These are phyloP conservation scores for Leccinum variicolor DNA, from an alignment of 768 basidiomycete species.

Conservation along the genomic window DNA sequence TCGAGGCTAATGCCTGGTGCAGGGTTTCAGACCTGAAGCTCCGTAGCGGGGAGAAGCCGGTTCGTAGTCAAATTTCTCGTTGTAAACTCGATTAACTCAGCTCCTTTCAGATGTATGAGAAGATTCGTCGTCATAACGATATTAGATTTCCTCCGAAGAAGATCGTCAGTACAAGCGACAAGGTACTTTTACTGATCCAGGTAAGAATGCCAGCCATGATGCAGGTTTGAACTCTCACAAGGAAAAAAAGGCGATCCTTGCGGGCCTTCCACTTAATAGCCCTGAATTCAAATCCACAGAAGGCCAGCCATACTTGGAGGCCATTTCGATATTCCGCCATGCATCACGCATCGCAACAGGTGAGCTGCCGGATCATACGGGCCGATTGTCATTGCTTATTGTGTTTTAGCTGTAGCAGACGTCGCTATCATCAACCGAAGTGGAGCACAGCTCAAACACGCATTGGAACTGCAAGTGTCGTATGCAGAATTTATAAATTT, in stretches of 20 bases:
- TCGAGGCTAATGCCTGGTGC: conserved; percentile 1
- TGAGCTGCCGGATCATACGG: conserved; percentile 22
- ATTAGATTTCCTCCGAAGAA: conserved; percentile 77
- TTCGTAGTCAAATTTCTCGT: conserved; percentile 21
- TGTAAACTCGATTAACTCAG: neutral
- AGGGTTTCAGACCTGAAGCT: conserved; percentile 70
- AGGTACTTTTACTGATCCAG: conserved; percentile 79
- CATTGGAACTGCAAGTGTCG: conserved; percentile 65
- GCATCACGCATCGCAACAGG: conserved; percentile 75
- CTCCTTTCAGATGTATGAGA: conserved; percentile 51
- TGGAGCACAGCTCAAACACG: conserved; percentile 67
- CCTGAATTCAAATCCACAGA: conserved; percentile 70
- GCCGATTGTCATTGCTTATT: conserved; percentile 1
- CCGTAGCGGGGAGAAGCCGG: conserved; percentile 73
- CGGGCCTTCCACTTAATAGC: conserved; percentile 63
- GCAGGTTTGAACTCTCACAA: neutral
- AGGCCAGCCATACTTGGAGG: conserved; percentile 70
- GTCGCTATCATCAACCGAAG: conserved; percentile 62
- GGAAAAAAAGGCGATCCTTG: conserved; percentile 58
- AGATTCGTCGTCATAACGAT: conserved; percentile 65
- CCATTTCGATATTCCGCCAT: conserved; percentile 68
- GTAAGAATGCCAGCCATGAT: conserved; percentile 32
- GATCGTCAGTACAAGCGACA: conserved; percentile 68
- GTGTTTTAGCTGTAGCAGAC: conserved; percentile 66
- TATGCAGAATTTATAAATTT: neutral